Conservation (phyloP, 2,329 filamentous ascomycete genomes). For the Calonectria hawksworthii region DNA sequence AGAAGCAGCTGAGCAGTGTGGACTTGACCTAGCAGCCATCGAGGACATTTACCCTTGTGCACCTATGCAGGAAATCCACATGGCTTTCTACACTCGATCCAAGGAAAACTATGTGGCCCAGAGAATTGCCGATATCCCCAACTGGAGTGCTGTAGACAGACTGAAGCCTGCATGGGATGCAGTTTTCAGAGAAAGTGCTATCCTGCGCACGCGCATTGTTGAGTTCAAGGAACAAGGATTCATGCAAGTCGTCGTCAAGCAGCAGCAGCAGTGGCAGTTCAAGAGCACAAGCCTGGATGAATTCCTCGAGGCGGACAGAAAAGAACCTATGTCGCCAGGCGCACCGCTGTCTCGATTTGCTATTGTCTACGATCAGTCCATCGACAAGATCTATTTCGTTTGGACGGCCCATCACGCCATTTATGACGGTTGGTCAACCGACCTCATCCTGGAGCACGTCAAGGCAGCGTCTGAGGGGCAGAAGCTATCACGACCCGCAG, state of each 20-base stretch:
- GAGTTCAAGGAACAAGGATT: constrained; percentile 58
- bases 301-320: constrained; percentile 56
- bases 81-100: constrained; percentile 64
- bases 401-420: constrained; percentile 51
- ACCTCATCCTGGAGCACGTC: constrained; percentile 42
- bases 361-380: constrained; percentile 44
- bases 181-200: constrained; percentile 53
- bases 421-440: constrained; percentile 50
- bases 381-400: constrained; percentile 48
- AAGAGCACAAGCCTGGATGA: constrained; percentile 49
- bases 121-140: constrained; percentile 57
- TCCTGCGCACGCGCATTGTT: constrained; percentile 63
- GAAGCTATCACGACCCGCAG: constrained; percentile 36
- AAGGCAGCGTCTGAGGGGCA: constrained; percentile 37
- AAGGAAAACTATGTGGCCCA: constrained; percentile 65
- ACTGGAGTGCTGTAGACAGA: constrained; percentile 49
- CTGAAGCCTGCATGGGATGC: constrained; percentile 58
- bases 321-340: constrained; percentile 56
- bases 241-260: constrained; percentile 60
- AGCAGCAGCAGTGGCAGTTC: constrained; percentile 51
- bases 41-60: constrained; percentile 68
- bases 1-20: constrained; percentile 51
- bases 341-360: constrained; percentile 60
- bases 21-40: constrained; percentile 47
- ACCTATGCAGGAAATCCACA: constrained; percentile 65